Evolutionary conservation across 352 stramenopile species (phyloP).

Genomic region (Aphanomyces stellatus): DNA sequence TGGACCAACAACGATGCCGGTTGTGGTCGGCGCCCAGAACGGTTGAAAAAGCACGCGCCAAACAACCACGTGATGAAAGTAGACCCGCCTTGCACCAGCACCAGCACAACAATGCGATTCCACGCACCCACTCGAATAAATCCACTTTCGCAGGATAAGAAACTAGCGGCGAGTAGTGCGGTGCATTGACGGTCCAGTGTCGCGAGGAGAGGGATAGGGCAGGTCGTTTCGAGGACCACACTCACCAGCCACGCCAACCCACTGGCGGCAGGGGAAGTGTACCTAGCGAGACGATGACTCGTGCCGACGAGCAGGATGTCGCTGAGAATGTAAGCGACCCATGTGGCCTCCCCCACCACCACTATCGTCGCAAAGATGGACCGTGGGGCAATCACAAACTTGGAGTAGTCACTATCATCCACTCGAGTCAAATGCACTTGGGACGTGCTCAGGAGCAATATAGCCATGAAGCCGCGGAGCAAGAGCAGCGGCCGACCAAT

Average conservation of each 20-base stretch:
- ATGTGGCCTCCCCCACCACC: constrained; percentile 2
- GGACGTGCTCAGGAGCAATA: constrained; percentile 8
- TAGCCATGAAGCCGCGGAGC: not conserved
- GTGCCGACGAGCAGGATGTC: not conserved
- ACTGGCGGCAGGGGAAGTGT: no score
- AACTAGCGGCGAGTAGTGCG: not conserved
- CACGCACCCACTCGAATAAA: not conserved
- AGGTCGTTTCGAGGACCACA: not conserved
- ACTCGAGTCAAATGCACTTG: not conserved
- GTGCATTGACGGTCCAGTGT: not conserved
- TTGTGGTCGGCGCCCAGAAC: not conserved
- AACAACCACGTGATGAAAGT: not conserved
- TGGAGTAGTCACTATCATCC: not conserved
- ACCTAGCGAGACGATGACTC: not conserved
- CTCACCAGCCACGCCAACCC: not conserved
- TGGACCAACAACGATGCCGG: not conserved
- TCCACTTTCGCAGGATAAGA: not conserved
- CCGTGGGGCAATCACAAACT: not conserved
- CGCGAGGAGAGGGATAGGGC: not conserved
- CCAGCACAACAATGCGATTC: not conserved
- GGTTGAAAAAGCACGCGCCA: no score
- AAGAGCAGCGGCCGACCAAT: not conserved
- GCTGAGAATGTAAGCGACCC: not conserved
- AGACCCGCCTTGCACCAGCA: not conserved
- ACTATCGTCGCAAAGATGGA: not conserved